Evolutionary conservation across 345 rosid genomes (phyloP).

Genomic region (Brassica juncea): DNA sequence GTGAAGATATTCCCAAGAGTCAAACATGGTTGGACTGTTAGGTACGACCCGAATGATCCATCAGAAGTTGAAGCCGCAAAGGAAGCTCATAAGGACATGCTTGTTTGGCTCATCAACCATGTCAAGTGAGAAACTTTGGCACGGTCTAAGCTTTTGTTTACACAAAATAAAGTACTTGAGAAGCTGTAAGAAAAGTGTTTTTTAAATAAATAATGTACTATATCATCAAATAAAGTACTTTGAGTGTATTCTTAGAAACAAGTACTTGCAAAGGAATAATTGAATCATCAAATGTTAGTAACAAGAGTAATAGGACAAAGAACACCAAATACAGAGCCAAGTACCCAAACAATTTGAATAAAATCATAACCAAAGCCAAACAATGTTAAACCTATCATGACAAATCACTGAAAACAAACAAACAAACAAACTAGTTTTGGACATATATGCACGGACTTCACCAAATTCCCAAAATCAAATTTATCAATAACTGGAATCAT

Average conservation of each 20-base stretch:
- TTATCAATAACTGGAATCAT: slow-evolving; percentile 43
- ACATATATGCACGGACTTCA: slow-evolving; percentile 24
- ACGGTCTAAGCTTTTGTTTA: slow-evolving; percentile 6
- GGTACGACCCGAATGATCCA: slow-evolving; percentile 55
- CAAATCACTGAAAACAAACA: neutral
- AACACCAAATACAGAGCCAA: slow-evolving; percentile 1
- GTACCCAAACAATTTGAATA: slow-evolving; percentile 9
- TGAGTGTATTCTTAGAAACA: neutral
- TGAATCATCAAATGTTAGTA: slow-evolving; percentile 10
- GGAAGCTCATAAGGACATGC: slow-evolving; percentile 68
- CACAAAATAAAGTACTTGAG: neutral
- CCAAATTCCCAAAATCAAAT: slow-evolving; percentile 15
- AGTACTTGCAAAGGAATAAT: neutral
- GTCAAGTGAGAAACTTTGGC: slow-evolving; percentile 48
- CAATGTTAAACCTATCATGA: slow-evolving; percentile 16
- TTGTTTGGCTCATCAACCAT: slow-evolving; percentile 61
- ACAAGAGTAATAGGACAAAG: slow-evolving; percentile 8
- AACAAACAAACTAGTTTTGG: slow-evolving; percentile 1
- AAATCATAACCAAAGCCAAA: slow-evolving; percentile 30
- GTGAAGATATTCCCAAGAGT: slow-evolving; percentile 81
- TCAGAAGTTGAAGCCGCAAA: slow-evolving; percentile 55
- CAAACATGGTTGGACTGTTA: slow-evolving; percentile 71
- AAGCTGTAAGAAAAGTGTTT: neutral
- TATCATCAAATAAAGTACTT: too few species aligned
- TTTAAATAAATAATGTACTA: neutral